phyloP scores from a whole-genome alignment of 768 basidiomycete genomes.

The Chalciporus pseudorubinellus region DNA sequence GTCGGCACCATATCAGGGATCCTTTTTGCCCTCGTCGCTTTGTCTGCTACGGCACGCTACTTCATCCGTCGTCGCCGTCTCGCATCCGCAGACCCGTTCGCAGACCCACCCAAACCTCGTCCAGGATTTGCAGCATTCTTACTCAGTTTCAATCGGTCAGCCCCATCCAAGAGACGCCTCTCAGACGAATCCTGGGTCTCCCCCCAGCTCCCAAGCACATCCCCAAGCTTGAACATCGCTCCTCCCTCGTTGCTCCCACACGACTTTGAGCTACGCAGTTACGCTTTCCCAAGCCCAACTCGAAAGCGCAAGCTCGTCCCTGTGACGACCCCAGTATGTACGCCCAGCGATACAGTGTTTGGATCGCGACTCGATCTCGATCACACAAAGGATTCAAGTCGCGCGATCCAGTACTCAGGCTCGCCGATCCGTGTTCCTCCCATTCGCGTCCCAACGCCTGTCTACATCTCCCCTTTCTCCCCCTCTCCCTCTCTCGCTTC shows the following conservation, averaged over 20 bases:
- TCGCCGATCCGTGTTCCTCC: not conserved
- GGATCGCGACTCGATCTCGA: constrained; percentile 6
- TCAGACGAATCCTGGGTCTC: constrained; percentile 29
- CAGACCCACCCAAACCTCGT: constrained; percentile 6
- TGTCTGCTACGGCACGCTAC: constrained; percentile 5
- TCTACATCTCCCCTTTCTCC: constrained; percentile 21
- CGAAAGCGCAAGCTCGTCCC: constrained; percentile 14
- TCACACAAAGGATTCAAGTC: not conserved
- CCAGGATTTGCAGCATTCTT: constrained; percentile 2
- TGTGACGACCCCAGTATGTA: constrained; percentile 17
- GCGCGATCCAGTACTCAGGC: not conserved
- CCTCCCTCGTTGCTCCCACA: constrained; percentile 5
- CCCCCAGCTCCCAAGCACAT: constrained; percentile 7
- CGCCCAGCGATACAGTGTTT: constrained; percentile 23
- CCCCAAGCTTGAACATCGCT: not conserved
- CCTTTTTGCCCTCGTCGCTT: constrained; percentile 10
- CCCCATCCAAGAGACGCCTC: constrained; percentile 17
- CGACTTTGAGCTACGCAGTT: constrained; percentile 11
- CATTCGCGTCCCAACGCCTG: constrained; percentile 21
- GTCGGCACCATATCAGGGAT: constrained; percentile 20
- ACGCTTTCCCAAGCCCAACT: not conserved
- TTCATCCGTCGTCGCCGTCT: constrained; percentile 14
- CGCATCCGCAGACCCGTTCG: constrained; percentile 6
- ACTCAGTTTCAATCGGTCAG: not conserved
- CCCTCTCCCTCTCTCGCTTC: constrained; percentile 15